Evolutionary conservation across 768 basidiomycete species (phyloP).

Genomic region (Serendipita sp.): DNA sequence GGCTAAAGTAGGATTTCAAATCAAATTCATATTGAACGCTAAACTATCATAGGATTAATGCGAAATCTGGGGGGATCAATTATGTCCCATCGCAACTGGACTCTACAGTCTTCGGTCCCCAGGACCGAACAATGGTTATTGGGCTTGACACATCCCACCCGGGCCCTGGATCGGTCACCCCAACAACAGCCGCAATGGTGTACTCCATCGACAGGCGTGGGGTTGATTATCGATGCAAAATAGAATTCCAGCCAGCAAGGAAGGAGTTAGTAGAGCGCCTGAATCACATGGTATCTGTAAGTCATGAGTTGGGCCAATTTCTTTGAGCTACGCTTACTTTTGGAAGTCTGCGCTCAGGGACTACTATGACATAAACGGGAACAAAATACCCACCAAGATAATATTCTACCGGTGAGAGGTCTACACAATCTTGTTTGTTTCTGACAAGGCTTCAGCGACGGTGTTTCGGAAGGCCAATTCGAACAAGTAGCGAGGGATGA

Average conservation of each 20-base stretch:
- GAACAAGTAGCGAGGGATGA: neutral
- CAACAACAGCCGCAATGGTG: neutral
- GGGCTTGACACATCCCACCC: slow-evolving; percentile 2
- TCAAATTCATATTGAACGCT: neutral
- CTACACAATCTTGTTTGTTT: neutral
- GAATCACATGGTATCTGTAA: neutral
- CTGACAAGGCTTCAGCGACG: neutral
- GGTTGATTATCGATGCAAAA: neutral
- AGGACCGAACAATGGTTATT: neutral
- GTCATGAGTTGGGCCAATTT: neutral
- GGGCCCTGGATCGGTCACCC: neutral
- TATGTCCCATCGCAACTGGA: neutral
- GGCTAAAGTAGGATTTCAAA: neutral
- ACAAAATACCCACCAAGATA: neutral
- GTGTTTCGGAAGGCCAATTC: slow-evolving; percentile 2
- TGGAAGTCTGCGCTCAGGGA: neutral
- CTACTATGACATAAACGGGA: neutral
- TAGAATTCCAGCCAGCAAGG: neutral
- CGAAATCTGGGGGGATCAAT: neutral
- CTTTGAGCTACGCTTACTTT: neutral
- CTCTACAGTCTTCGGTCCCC: neutral
- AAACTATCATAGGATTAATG: neutral
- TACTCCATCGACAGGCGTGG: neutral
- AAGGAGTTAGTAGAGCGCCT: neutral
- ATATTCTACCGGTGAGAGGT: neutral